Base-by-base conservation (phyloP, 257 asterid genomes). In the Solanum ossicruentum region DNA sequence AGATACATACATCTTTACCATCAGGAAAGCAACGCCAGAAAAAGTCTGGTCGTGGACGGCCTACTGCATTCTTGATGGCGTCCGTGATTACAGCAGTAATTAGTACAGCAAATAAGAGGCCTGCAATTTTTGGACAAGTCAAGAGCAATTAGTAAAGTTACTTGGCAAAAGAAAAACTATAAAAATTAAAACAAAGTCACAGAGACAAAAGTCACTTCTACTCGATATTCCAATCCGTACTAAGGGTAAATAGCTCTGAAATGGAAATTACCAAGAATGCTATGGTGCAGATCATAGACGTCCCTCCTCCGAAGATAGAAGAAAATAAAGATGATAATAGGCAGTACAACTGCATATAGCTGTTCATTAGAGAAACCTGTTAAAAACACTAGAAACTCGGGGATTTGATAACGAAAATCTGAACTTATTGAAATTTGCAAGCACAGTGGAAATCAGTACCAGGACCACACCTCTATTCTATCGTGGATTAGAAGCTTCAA, bases 21-120 rank as follows among this genome's bases (percentile, higher is more conserved):
- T 93, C 97, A 26, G 98, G 98, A 92, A 95, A 95, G 88, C 98
- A 95, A 78, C 98, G 97, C 96, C 95, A 95, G 87, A 93, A 95
- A 84, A 95, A 95, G 87, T 95, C 92, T 0, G 98, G 98, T 13
- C 98, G 89, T 26, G 98, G 98, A 47, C 98, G 89, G 69, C 98
- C 98, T 75, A 93, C 97, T 47, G 93, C 98, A 90, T 93, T 88
- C 89, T 95, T 95, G 61, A 93, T 88, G 58, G 98, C 90, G 83
- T 93, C 98, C 1, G 98, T 95, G 82, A 95, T 91, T 61, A 93
- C 96, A 52, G 84, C 98, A 12, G 98, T 95, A 88, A 95, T 91
- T 71, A 95, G 89, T 84, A 91, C 92, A 28, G 98, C 89, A 85
- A 93, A 95, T 21, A 93, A 71, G 47, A 93, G 92, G 80, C 98